Conservation (phyloP, 2,329 filamentous ascomycete genomes). For the Orbilia blumenaviensis region DNA sequence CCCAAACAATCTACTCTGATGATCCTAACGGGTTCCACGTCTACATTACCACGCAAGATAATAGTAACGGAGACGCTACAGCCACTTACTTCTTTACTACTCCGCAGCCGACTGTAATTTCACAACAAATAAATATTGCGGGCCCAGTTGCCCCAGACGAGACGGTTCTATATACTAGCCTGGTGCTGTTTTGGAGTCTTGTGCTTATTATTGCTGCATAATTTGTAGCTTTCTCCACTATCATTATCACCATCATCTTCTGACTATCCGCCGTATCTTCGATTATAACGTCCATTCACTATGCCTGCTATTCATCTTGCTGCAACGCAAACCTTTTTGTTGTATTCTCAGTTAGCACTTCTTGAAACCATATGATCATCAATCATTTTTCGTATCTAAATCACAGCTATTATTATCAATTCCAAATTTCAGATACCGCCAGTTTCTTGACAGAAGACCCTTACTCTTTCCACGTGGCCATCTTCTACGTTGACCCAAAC, state of each 20-base stretch:
- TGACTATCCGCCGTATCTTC: too few species aligned
- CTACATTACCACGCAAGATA: constrained; percentile 40
- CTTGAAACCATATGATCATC: background rate
- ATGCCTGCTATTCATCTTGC: background rate
- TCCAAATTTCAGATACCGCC: too few species aligned
- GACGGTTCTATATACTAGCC: constrained; percentile 2
- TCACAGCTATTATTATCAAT: too few species aligned
- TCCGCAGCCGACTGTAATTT: constrained; percentile 18
- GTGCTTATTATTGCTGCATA: background rate
- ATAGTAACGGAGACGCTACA: constrained; percentile 22
- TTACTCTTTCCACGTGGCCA: too few species aligned
- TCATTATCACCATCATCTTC: background rate
- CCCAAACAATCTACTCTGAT: constrained; percentile 45
- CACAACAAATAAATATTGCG: constrained; percentile 2
- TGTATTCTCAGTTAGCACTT: background rate
- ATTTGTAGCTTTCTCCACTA: background rate
- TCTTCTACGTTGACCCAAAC: too few species aligned
- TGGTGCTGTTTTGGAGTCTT: constrained; percentile 26
- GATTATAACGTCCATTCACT: background rate
- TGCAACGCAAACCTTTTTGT: background rate
- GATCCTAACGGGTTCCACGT: constrained; percentile 50
- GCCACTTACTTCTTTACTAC: constrained; percentile 49
- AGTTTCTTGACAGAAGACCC: too few species aligned
- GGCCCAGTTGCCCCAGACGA: background rate
- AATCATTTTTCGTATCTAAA: background rate